Conservation (phyloP, 352 stramenopile genomes). For the Aphanomyces stellatus region DNA sequence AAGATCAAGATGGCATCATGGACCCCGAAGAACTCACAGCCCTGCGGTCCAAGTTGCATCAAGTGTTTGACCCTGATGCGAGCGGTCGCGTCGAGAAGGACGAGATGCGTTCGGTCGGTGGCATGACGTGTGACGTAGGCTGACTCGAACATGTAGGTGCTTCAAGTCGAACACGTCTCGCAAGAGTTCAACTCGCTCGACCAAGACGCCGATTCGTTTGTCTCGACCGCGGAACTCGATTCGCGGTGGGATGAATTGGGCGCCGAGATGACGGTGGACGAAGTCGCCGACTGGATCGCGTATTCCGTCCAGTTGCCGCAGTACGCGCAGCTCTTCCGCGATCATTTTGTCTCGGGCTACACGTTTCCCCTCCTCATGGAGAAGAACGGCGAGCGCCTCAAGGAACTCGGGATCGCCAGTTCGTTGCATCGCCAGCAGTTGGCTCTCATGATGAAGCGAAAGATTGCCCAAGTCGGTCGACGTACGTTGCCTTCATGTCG, state of each 20-base stretch:
- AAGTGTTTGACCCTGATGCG: constrained; percentile 67
- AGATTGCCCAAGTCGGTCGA: constrained; percentile 15
- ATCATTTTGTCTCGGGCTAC: constrained; percentile 77
- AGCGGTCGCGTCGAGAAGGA: constrained; percentile 64
- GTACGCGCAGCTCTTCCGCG: constrained; percentile 66
- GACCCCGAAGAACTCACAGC: constrained; percentile 61
- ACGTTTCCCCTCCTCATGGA: constrained; percentile 83
- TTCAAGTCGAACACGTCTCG: constrained; percentile 49
- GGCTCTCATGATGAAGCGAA: constrained; percentile 62
- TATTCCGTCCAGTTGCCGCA: constrained; percentile 75
- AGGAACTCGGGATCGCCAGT: constrained; percentile 62
- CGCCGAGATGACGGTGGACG: constrained; percentile 77
- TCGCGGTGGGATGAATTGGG: constrained; percentile 68
- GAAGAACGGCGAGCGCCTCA: constrained; percentile 54
- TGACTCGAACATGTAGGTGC: constrained; percentile 39
- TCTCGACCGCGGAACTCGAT: constrained; percentile 76
- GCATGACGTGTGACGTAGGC: too few species aligned
- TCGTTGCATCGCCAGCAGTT: constrained; percentile 71
- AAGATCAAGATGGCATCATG: constrained; percentile 70
- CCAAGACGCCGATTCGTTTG: constrained; percentile 64
- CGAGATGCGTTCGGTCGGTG: constrained; percentile 49
- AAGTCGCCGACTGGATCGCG: constrained; percentile 75
- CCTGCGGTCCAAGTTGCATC: constrained; percentile 75
- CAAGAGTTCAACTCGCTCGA: constrained; percentile 70
- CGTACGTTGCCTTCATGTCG: not conserved